phyloP scores from a whole-genome alignment of 2,329 filamentous ascomycete species.

The Zelopaecilomyces penicillatus region DNA sequence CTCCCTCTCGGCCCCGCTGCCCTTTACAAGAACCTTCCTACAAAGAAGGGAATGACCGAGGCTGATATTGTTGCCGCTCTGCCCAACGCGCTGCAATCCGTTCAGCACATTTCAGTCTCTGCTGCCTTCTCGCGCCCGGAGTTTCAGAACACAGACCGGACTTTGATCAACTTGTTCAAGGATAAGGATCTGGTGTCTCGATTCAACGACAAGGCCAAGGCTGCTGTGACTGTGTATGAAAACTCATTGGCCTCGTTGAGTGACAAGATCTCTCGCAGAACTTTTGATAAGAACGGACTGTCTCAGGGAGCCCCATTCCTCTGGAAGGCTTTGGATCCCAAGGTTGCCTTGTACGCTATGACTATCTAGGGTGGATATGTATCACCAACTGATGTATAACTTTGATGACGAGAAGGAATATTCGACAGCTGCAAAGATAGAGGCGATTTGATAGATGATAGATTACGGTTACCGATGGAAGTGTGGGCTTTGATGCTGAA shows the following conservation, averaged over 20 bases:
- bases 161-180: conserved; percentile 31
- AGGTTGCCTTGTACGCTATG: too few species aligned
- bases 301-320: conserved; percentile 39
- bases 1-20: conserved; percentile 34
- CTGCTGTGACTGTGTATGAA: conserved; percentile 27
- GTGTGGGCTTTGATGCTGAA: too few species aligned
- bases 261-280: conserved; percentile 21
- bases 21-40: conserved; percentile 29
- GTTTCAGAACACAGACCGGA: conserved; percentile 25
- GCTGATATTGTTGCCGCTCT: conserved; percentile 24
- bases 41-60: conserved; percentile 25
- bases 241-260: conserved; percentile 29
- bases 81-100: conserved; percentile 19
- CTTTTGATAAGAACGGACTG: conserved; percentile 33
- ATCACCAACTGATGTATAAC: too few species aligned
- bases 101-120: conserved; percentile 27
- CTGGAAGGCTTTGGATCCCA: conserved; percentile 18
- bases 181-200: conserved; percentile 21
- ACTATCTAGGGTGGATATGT: too few species aligned
- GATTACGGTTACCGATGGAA: too few species aligned
- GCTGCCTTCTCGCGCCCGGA: conserved; percentile 32
- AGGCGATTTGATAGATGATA: too few species aligned
- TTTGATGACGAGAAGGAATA: too few species aligned
- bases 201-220: conserved; percentile 21
- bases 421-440: too few species aligned